Evolutionary conservation across 805 yeast genomes (phyloP), one percentile per base, ranked within the genome.

Genomic region (Candida railenensis): DNA sequence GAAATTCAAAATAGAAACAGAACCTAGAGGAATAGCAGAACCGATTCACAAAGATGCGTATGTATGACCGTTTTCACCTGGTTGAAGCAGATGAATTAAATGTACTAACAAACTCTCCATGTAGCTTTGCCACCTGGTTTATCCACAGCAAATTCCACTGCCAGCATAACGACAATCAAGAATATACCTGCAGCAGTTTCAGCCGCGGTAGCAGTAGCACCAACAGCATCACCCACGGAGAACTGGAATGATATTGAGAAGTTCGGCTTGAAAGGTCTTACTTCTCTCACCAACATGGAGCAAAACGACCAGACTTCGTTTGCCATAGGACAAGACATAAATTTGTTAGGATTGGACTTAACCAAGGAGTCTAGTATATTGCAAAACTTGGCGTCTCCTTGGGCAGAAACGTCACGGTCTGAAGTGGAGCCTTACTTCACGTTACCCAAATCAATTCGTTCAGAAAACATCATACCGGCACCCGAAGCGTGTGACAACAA

Each of bases 391-490:
- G 85, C 95, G 20, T 87, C 96, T 2, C 99, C 99, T 11, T 92
- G 99, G 98, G 77, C 87, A 34, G 98, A 94, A 60, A 87, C 97
- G 1, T 81, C 94, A 7, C 77, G 95, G 57, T 83, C 91, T 45
- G 91, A 87, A 53, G 96, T 92, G 15, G 96, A 89, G 55, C 99
- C 99, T 3, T 76, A 78, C 47, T 91, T 81, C 63, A 71, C 67
- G 40, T 71, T 82, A 37, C 97, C 97, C 2, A 66, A 70, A 15
- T 50, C 64, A 8, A 65, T 71, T n/a, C 62, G 58, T 40, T 39
- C 58, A 20, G 58, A 59, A 34, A 66, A 60, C 48, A 66, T 72
- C 11, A 52, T 57, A 36, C 76, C 77, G 18, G 50, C 62, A 21
- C 76, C 76, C 4, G 77, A 62, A 22, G 71, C 76, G 2, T 69